Conservation (phyloP, 257 asterid species). For the Rauvolfia tetraphylla region DNA sequence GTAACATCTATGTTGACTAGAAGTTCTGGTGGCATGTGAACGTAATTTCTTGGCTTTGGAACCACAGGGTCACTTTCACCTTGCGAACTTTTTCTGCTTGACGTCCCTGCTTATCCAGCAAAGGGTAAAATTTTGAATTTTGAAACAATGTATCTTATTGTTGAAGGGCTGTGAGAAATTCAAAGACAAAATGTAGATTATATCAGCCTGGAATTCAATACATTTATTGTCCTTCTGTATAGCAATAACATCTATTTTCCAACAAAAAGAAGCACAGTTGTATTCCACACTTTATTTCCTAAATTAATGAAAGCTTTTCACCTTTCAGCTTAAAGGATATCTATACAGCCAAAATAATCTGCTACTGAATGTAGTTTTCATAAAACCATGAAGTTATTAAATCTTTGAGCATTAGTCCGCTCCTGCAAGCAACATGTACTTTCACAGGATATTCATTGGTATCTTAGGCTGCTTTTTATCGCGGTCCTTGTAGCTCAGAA, state of each 20-base stretch:
- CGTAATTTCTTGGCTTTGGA: conserved; percentile 56
- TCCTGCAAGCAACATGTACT: no score
- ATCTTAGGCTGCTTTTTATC: background rate
- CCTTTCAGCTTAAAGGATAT: background rate
- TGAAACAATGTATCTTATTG: background rate
- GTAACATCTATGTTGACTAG: conserved; percentile 54
- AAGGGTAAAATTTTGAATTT: background rate
- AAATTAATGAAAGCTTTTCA: background rate
- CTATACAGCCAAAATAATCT: background rate
- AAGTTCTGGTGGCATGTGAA: conserved; percentile 88
- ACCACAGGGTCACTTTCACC: conserved; percentile 22
- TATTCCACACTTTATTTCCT: background rate
- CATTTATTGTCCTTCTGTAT: background rate
- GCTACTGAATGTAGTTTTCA: background rate
- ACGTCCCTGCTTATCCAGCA: conserved; percentile 30
- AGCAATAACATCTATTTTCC: background rate
- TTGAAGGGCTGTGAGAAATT: background rate
- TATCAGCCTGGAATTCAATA: background rate
- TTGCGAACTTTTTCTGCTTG: conserved; percentile 26
- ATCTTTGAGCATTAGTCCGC: no score
- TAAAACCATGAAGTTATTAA: background rate
- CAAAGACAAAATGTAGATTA: background rate
- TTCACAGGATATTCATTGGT: background rate
- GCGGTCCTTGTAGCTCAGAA: background rate
- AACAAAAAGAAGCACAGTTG: background rate